Conservation (phyloP, 2,329 filamentous ascomycete genomes). For the Botrytis galanthina region DNA sequence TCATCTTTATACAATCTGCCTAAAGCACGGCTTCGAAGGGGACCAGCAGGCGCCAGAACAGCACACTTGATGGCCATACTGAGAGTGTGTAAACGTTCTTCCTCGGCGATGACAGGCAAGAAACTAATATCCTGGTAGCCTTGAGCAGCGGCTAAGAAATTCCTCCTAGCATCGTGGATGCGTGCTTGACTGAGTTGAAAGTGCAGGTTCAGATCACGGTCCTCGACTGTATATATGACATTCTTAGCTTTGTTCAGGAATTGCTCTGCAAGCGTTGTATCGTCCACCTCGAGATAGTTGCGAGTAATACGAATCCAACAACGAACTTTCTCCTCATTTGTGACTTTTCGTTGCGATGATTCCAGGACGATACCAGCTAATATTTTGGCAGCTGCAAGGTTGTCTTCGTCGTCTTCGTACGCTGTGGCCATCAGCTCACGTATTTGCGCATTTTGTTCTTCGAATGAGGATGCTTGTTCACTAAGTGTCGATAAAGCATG, state of each 20-base stretch:
- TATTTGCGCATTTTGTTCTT: conserved; percentile 79
- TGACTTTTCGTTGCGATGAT: conserved; percentile 79
- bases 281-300: conserved; percentile 91
- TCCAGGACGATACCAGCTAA: conserved; percentile 81
- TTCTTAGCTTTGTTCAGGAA: conserved; percentile 96
- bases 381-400: conserved; percentile 69
- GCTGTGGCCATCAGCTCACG: conserved; percentile 80
- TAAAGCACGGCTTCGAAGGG: conserved; percentile 74
- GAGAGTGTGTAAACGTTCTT: conserved; percentile 81
- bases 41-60: conserved; percentile 87
- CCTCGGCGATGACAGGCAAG: conserved; percentile 74
- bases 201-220: conserved; percentile 73
- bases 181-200: conserved; percentile 91
- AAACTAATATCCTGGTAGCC: conserved; percentile 88
- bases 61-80: conserved; percentile 88
- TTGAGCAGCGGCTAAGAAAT: conserved; percentile 83
- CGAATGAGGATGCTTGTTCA: conserved; percentile 65
- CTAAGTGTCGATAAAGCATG: conserved; percentile 67
- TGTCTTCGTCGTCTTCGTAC: conserved; percentile 81
- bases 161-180: conserved; percentile 85
- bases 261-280: conserved; percentile 77
- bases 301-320: conserved; percentile 94
- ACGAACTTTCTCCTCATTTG: conserved; percentile 75
- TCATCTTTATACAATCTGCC: conserved; percentile 93
- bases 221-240: conserved; percentile 73